Evolutionary conservation across 2,329 filamentous ascomycete species (phyloP).

Genomic region (Ophiostoma novo-ulmi): DNA sequence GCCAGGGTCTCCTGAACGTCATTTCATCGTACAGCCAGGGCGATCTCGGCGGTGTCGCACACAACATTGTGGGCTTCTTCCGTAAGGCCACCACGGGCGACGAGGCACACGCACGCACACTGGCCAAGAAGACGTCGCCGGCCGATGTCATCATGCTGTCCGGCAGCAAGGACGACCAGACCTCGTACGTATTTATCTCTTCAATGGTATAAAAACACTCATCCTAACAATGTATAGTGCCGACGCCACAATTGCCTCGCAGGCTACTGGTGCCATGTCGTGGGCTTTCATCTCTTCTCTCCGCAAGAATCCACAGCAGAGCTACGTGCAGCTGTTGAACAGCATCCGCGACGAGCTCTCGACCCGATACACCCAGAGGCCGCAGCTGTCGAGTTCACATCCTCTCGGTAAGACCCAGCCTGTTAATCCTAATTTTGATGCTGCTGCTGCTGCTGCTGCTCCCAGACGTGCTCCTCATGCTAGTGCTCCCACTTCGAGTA

Average conservation of each 20-base stretch:
- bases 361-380: conserved; percentile 87
- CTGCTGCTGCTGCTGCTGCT: not conserved
- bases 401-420: conserved; percentile 66
- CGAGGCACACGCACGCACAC: conserved; percentile 70
- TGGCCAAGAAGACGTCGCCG: conserved; percentile 84
- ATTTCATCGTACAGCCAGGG: conserved; percentile 76
- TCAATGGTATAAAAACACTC: not conserved
- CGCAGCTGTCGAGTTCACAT: conserved; percentile 93
- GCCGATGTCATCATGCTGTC: conserved; percentile 98
- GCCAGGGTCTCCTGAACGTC: conserved; percentile 64
- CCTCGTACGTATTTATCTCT: conserved; percentile 56
- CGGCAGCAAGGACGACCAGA: conserved; percentile 92
- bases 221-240: conserved; percentile 49
- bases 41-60: conserved; percentile 76
- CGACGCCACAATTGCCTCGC: conserved; percentile 79
- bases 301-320: conserved; percentile 90
- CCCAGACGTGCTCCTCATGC: not conserved
- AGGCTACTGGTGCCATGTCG: conserved; percentile 97
- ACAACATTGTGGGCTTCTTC: conserved; percentile 73
- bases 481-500: not conserved
- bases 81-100: conserved; percentile 77
- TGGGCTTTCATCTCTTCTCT: conserved; percentile 91
- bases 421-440: not conserved
- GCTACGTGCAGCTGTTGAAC: conserved; percentile 92
- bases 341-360: conserved; percentile 86